These are phyloP conservation scores for Pseudozyma sp. DNA, from an alignment of 1,284 basidiomycete species.

Conservation along the genomic window DNA sequence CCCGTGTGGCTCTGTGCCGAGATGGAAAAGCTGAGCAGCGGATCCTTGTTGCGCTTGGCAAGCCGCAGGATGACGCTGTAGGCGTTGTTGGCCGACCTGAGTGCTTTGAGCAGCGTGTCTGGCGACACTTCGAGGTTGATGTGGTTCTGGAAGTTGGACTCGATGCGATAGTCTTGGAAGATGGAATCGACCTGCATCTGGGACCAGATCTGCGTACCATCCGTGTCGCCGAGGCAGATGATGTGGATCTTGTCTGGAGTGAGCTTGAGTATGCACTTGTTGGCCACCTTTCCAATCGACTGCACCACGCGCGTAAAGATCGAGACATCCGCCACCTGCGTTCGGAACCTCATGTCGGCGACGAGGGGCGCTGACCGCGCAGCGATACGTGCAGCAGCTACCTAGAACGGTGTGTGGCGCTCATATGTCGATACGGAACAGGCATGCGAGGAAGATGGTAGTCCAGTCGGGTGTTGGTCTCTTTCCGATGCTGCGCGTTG, in stretches of 20 bases:
- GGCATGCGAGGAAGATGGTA: not conserved
- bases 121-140: conserved; percentile 68
- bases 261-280: conserved; percentile 65
- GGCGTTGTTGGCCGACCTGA: conserved; percentile 59
- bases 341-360: conserved; percentile 63
- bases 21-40: conserved; percentile 65
- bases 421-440: conserved; percentile 4
- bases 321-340: conserved; percentile 56
- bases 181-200: conserved; percentile 59
- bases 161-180: conserved; percentile 63
- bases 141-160: conserved; percentile 68
- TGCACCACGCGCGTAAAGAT: conserved; percentile 61
- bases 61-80: conserved; percentile 62
- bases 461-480: too few relatives aligned
- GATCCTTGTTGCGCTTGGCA: conserved; percentile 63
- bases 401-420: not conserved
- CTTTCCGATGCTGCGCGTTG: too few relatives aligned
- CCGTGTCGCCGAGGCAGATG: conserved; percentile 62
- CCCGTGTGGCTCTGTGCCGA: conserved; percentile 55
- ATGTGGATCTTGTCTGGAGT: conserved; percentile 62
- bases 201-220: conserved; percentile 67
- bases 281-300: conserved; percentile 64
- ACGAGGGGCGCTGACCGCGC: conserved; percentile 6
- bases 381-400: conserved; percentile 9
- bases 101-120: conserved; percentile 65